Evolutionary conservation across 2,329 filamentous ascomycete genomes (phyloP).

Genomic region (Hypomyces rosellus): DNA sequence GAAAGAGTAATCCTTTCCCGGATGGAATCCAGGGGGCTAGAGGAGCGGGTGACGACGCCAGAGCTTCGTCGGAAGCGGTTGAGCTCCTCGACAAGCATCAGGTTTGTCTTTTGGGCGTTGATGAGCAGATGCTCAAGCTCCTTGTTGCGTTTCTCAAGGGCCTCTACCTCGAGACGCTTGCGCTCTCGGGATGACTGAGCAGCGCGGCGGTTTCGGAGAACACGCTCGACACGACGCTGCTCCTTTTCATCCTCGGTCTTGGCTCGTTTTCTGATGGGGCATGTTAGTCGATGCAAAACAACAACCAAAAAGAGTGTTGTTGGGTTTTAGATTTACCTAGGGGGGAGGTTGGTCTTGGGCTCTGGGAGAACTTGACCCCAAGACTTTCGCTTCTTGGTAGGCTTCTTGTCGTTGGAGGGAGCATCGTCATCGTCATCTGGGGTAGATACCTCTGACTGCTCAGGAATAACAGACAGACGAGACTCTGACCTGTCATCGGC

Average conservation of each 20-base stretch:
- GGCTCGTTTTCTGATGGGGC: constrained; percentile 68
- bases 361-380: constrained; percentile 97
- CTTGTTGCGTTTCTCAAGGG: constrained; percentile 68
- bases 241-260: constrained; percentile 99
- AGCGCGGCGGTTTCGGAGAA: constrained; percentile 90
- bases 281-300: not conserved
- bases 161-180: constrained; percentile 83
- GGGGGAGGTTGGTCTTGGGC: constrained; percentile 92
- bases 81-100: constrained; percentile 43
- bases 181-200: constrained; percentile 95
- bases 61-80: constrained; percentile 41
- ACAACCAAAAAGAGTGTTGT: not conserved
- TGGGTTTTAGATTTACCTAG: constrained; percentile 52
- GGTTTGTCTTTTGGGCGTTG: constrained; percentile 51
- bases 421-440: constrained; percentile 9
- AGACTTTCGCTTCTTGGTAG: constrained; percentile 89
- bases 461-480: constrained; percentile 19
- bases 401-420: constrained; percentile 55
- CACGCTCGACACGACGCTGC: constrained; percentile 92
- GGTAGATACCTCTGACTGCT: constrained; percentile 15
- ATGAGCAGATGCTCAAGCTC: constrained; percentile 59
- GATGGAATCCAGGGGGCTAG: constrained; percentile 37
- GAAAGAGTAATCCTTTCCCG: constrained; percentile 50
- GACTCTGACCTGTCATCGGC: constrained; percentile 25
- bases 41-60: constrained; percentile 34